Conservation (phyloP, 1,284 basidiomycete genomes). For the Ustilago vetiveriae region DNA sequence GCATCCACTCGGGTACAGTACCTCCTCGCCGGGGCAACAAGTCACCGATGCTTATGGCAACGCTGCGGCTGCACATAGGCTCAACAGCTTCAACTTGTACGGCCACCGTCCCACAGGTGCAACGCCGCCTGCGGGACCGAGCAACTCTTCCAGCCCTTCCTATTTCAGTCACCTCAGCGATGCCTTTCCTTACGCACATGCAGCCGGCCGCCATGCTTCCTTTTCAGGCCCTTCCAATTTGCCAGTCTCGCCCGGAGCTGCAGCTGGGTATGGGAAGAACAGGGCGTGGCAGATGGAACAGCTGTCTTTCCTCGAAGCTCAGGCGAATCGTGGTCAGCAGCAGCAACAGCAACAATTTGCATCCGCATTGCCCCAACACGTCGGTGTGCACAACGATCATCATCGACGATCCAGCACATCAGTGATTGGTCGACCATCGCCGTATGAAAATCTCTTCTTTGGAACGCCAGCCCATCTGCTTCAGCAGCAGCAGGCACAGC, state of each 20-base stretch:
- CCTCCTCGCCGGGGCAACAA: conserved; percentile 9
- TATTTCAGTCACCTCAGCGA: conserved; percentile 18
- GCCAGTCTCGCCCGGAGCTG: conserved; percentile 7
- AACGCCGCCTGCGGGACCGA: conserved; percentile 17
- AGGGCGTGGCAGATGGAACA: conserved; percentile 59
- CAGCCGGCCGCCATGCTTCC: conserved; percentile 21
- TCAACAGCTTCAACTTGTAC: conserved; percentile 41
- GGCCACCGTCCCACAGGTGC: conserved; percentile 24
- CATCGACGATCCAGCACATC: conserved; percentile 18
- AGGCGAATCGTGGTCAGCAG: conserved; percentile 32
- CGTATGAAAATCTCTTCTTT: conserved; percentile 30
- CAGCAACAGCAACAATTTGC: conserved; percentile 15
- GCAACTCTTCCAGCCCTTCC: conserved; percentile 13
- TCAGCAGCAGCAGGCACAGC: conserved; percentile 13
- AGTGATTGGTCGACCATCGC: conserved; percentile 12
- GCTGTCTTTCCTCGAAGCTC: conserved; percentile 49
- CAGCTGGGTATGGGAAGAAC: conserved; percentile 53
- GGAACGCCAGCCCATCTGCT: conserved; percentile 16
- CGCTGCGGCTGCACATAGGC: conserved; percentile 9
- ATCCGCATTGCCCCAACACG: conserved; percentile 1
- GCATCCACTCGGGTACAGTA: conserved; percentile 2
- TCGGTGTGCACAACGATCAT: conserved; percentile 5
- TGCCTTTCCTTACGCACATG: conserved; percentile 8
- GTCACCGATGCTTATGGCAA: conserved; percentile 4
- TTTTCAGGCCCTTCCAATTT: conserved; percentile 17